Base-by-base conservation (phyloP, 2,329 filamentous ascomycete genomes). In the Apiospora marii region DNA sequence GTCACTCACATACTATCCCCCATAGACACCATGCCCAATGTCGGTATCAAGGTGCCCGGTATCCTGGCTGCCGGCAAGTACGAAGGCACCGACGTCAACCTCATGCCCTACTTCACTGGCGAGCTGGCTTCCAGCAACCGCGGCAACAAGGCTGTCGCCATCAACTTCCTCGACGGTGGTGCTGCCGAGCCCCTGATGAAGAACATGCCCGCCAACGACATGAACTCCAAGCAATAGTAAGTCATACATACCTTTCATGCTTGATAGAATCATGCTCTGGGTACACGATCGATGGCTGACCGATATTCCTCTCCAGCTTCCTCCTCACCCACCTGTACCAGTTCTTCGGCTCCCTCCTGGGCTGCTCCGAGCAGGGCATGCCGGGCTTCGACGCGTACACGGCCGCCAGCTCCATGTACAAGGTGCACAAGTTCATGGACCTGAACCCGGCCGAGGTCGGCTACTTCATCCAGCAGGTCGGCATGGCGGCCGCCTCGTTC, bases 81-180 rank as follows among this genome's bases (percentile, higher is more conserved):
- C 79, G 85, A 89, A 44, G 87, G 85, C 72, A 83, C 82, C 10
- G 80, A 83, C 1, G 88, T 92, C 76, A 87, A 89, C 77, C 83
- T 91, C n/a, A 76, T 87, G 1, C 88, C 87, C 2, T 92, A 91
- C 81, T 91, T 92, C 83, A 85, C 83, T 73, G 90, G 90, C 10
- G 83, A 78, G 0, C 83, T 91, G 12, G 83, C 81, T 22, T 89
- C 88, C 0, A 86, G 85, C 75, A 92, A 91, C 81, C 80, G 80
- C 13, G 86, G 87, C 53, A 84, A 84, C 44, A 79, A 76, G 48
- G 86, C 86, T 61, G 81, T 83, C 1, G 82, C 87, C 2, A 82
- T 90, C 80, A 91, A 91, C 84, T 91, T 90, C 80, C 83, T 92
- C 37, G 90, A 91, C 74, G 89, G 85, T 67, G 90, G 89, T 58